Base-by-base conservation (phyloP, 1,139 yeast genomes). In the Lizanozyma gosingica region DNA sequence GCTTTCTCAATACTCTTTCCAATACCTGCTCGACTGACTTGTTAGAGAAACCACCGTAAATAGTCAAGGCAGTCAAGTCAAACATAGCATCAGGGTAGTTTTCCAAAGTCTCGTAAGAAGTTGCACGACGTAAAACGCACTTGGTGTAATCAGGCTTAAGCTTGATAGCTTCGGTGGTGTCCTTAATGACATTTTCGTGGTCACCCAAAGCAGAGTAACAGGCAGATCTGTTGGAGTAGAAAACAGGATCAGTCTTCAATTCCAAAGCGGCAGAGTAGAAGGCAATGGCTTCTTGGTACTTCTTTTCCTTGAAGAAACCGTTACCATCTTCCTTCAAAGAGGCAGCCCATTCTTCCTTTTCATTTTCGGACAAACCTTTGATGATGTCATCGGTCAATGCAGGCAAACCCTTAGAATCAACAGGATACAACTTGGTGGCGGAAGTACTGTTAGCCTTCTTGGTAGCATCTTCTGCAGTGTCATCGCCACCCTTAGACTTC, bases 141-240 rank as follows among this genome's bases (percentile, higher is more conserved):
- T 94, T 92, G 53, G 87, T 71, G 64, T 94, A 92, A 57, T 83
- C 92, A 14, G 95, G 95, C 60, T 88, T 84, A 54, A 90, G 65
- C 50, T 78, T 75, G 53, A 94, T 74, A 34, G 98, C 98, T 47
- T 73, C 77, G 27, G 95, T 78, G 44, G 96, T 83, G 60, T 87
- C 96, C 51, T 80, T 85, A 49, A 94, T 75, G 37, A 88, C 96
- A 56, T 86, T 81, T 52, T 84, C 86, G 56, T 77, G 80, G 48
- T 88, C 78, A 45, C 80, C 77, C 50, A 85, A 70, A 15, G 94
- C 86, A 42, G 88, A 84, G 63, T 85, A 86, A 65, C 97, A 92
- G 15, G 98, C 98, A 18, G 97, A 88, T 64, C 95, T 78, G 69
- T 90, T 90, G 46, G 97, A 87, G 66, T 83, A 90, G 65, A 77